Base-by-base conservation (phyloP, 768 basidiomycete genomes). In the Suillus paluster region DNA sequence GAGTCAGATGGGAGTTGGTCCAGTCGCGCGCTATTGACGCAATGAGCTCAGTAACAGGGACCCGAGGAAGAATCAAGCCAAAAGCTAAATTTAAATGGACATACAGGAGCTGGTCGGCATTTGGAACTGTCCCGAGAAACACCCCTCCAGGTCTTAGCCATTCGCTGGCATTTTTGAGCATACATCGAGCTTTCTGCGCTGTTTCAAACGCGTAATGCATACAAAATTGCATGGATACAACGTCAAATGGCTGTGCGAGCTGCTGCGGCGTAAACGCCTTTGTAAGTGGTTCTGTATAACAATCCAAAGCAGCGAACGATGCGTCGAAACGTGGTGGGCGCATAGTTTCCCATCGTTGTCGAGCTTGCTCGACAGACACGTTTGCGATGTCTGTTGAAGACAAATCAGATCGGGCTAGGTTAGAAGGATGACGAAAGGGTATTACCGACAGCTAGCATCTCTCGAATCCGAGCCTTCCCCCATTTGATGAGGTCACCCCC, bases 141-240 rank as follows among this genome's bases (percentile, higher is more conserved):
- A 89, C 78, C 5, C 97, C 97, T 27, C 96, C 97, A 30, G 83
- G 80, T 34, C 91, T 81, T 49, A 99, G 80, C 81, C 90, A 89
- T 50, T 83, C 77, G 60, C 87, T 85, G 34, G 95, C 96, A 72
- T 99, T 99, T 41, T 87, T 84, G 36, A 99, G 86, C 97, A 99
- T 97, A 73, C 87, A 90, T 36, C 93, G 84, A 27, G 88, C 92
- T 72, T 97, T 97, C 62, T 84, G 80, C 34, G 87, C 84, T n/a
- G 84, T 90, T 75, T 99, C 95, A 73, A 99, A 99, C 9, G 97
- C 97, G 71, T 99, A 99, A 74, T 99, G 97, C 93, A 99, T 98
- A 76, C 97, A 99, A 74, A 99, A 99, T 73, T 99, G 97, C 94
- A 98, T 94, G 3, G 94, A 93, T 6, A 99, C 95, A 60, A 95